Evolutionary conservation across 176 grass and related monocot genomes (phyloP), one percentile per base, ranked within the genome.

Genomic region (Thalia dealbata): DNA sequence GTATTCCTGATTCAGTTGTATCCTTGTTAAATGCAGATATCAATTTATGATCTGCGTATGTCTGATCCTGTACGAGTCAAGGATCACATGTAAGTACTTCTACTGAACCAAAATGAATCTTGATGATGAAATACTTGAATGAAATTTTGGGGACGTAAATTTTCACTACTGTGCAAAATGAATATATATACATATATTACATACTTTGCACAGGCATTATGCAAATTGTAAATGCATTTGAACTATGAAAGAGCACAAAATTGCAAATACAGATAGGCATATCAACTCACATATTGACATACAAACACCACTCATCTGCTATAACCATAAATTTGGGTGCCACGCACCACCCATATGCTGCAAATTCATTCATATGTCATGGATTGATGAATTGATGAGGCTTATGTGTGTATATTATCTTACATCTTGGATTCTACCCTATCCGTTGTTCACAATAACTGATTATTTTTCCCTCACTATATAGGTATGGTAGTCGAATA

Each of bases 1-100:
- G 3, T 10, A 28, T 11, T 51, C 9, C 13, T 72, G 50, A 52
- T 52, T 52, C 15, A 15, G 26, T 72, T 14, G 60, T 61, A 25
- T 52, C 0, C 24, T 72, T 76, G 69, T 23, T 65, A 77, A 63
- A 35, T 92, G 81, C 76, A 96, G 93, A 73, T 96, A 84, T 81
- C 87, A 29, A 90, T 96, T 78, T 90, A 90, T 86, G 93, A 96
- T 70, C 70, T 96, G 69, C 89, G 86, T 14, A 92, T 90, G 93
- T 88, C 87, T 77, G 86, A 88, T 75, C 93, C 93, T 73, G 51
- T 96, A 60, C 50, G 85, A 76, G 73, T 96, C 79, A 96, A 96
- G 77, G 89, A 96, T 90, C 93, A 96, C 82, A 92, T 96, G 93
- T 96, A 84, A 96, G 89, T 75, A 69, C 44, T 71, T 28, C 8